Evolutionary conservation across 2,329 filamentous ascomycete genomes (phyloP), one percentile per base, ranked within the genome.

Genomic region (Aspergillus niger): DNA sequence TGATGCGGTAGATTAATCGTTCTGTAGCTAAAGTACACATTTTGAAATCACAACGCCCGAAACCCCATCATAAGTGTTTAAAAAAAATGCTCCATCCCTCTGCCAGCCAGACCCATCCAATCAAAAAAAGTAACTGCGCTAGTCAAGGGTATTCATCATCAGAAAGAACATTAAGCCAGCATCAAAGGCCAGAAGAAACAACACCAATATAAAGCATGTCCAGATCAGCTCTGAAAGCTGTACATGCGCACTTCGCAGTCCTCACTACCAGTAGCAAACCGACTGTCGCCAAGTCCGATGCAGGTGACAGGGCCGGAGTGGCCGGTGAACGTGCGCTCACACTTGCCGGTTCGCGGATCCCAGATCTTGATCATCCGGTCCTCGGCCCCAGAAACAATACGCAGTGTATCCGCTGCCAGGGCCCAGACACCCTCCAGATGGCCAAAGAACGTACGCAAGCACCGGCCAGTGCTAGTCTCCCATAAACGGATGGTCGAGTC

Each of bases 391-490:
- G 90, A 92, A 13, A 98, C 92, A 15, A 97, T 87, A 10, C 95
- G 87, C 20, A 98, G 80, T 1, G 90, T 93, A 76, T 98, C 94
- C 3, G 91, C 94, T 0, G 91, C 91, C 2, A 99, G 83, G 5
- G 91, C 90, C 95, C 95, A 99, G 20, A 99, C 90, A 32, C 95
- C 95, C 76, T 99, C 95, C 22, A 99, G 86, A 71, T 99, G 95
- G 0, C 95, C 95, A 73, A 98, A 99, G 81, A 97, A 96, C 32
- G 92, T 96, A 63, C 92, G 90, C 36, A 97, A 83, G 70, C 91
- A 97, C 64, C 87, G 86, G 39, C 91, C 92, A 0, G 90, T 90
- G 5, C 85, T 85, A 1, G 92, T 91, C 73, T 97, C 92, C 94
- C 95, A 99, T 20, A 98, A 84, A 10, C 94, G 89, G 64, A 98